Evolutionary conservation across 2,329 filamentous ascomycete species (phyloP).

Genomic region (Trichophyton verrucosum): DNA sequence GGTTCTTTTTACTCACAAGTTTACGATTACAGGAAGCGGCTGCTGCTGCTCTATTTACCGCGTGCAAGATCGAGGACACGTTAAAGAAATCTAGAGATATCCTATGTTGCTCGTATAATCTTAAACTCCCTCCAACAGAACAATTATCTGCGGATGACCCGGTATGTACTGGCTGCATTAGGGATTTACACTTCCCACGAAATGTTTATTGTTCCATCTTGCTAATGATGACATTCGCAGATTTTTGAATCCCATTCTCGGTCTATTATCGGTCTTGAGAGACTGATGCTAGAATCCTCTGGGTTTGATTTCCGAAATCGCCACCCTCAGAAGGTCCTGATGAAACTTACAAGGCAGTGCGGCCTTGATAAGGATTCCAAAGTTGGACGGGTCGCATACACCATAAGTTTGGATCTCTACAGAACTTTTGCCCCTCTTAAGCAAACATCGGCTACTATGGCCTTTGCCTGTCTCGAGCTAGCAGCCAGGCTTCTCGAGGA

Average conservation of each 20-base stretch:
- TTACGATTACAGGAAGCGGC: conserved; percentile 55
- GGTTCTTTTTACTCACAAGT: conserved; percentile 9
- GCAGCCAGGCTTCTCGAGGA: conserved; percentile 55
- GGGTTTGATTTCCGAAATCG: conserved; percentile 88
- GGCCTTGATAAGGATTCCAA: conserved; percentile 34
- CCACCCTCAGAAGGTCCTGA: conserved; percentile 71
- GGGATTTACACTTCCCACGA: background rate
- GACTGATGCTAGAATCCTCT: conserved; percentile 82
- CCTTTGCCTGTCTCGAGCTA: conserved; percentile 68
- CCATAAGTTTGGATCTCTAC: conserved; percentile 78
- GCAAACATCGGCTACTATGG: conserved; percentile 74
- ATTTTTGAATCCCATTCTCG: conserved; percentile 69
- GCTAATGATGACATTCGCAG: conserved; percentile 33
- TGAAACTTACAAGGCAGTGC: conserved; percentile 60
- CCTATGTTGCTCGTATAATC: conserved; percentile 75
- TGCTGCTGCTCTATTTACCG: conserved; percentile 75
- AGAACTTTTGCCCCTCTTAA: conserved; percentile 89
- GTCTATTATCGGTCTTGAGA: conserved; percentile 76
- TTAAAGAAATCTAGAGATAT: conserved; percentile 94
- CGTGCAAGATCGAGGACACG: conserved; percentile 96
- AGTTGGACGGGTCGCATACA: conserved; percentile 51
- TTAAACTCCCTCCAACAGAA: conserved; percentile 58
- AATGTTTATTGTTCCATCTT: background rate
- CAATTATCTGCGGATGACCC: conserved; percentile 68
- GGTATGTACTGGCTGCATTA: conserved; percentile 35